These are phyloP conservation scores for Lentinula guzmanii DNA, from an alignment of 768 basidiomycete genomes.

Conservation along the genomic window DNA sequence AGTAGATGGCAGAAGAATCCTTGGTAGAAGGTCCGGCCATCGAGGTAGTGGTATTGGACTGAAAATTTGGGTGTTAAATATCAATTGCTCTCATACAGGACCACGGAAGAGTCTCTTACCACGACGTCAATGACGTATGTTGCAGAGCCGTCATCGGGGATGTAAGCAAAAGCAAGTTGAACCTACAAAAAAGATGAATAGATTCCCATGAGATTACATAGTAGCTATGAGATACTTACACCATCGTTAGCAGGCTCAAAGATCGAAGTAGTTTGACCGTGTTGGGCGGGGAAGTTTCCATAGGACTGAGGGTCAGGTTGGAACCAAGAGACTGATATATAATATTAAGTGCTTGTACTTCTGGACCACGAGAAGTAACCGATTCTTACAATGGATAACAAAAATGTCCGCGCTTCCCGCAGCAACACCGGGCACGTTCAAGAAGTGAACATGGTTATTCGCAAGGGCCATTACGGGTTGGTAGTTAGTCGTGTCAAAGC, in stretches of 20 bases:
- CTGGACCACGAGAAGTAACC: no score
- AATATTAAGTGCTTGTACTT: background rate
- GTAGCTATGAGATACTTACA: constrained; percentile 28
- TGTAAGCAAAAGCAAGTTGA: constrained; percentile 71
- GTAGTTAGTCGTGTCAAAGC: constrained; percentile 51
- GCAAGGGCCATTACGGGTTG: constrained; percentile 75
- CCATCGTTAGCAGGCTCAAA: constrained; percentile 40
- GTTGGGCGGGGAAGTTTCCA: constrained; percentile 60
- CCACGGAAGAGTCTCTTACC: constrained; percentile 22
- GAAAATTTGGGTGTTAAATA: background rate
- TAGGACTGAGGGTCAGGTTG: constrained; percentile 66
- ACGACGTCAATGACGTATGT: constrained; percentile 74
- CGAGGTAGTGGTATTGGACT: constrained; percentile 61
- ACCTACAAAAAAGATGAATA: constrained; percentile 28
- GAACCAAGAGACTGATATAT: constrained; percentile 61
- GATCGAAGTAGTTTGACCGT: constrained; percentile 67
- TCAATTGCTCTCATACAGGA: background rate
- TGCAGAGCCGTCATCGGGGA: constrained; percentile 66
- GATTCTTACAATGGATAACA: constrained; percentile 78
- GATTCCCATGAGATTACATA: background rate
- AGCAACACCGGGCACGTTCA: constrained; percentile 60
- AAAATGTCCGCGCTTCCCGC: constrained; percentile 74
- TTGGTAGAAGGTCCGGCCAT: constrained; percentile 56
- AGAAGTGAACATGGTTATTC: constrained; percentile 83
- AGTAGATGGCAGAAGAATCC: constrained; percentile 57